These are phyloP conservation scores for Eleusine indica DNA, from an alignment of 176 grass and related monocot genomes.

Conservation along the genomic window DNA sequence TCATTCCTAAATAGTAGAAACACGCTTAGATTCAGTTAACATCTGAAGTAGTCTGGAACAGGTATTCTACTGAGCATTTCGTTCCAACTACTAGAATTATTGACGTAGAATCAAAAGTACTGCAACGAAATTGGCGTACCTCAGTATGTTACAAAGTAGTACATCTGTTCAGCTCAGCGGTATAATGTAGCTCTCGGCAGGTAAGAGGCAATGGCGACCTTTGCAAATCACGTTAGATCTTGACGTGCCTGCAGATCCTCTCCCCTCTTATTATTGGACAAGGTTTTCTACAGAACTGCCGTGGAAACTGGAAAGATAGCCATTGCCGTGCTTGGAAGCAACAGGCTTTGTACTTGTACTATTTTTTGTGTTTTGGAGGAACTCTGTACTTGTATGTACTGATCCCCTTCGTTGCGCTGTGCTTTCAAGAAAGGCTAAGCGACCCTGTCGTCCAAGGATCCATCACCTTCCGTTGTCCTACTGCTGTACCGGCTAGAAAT, in stretches of 20 bases:
- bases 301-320: not conserved
- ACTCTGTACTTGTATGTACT: not conserved
- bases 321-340: conserved; percentile 27
- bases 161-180: too few species aligned
- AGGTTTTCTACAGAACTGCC: not conserved
- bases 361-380: not conserved
- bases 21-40: not conserved
- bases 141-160: not conserved
- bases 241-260: not conserved
- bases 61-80: not conserved
- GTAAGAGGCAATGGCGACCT: not conserved
- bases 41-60: not conserved
- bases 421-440: conserved; percentile 11
- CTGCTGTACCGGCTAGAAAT: conserved; percentile 6
- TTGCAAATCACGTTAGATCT: not conserved
- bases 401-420: not conserved
- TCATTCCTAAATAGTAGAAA: not conserved
- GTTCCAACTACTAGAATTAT: not conserved
- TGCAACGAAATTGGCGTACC: not conserved
- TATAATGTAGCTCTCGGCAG: not conserved
- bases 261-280: not conserved
- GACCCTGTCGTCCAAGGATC: not conserved
- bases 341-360: not conserved
- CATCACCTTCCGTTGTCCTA: not conserved
- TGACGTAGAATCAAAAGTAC: not conserved